A percentile compares a stretch with the other conserved stretches of the same genome.
These are phyloP conservation scores for Chondrostereum purpureum DNA, from an alignment of 1,284 basidiomycete genomes.

Conservation along the genomic window DNA sequence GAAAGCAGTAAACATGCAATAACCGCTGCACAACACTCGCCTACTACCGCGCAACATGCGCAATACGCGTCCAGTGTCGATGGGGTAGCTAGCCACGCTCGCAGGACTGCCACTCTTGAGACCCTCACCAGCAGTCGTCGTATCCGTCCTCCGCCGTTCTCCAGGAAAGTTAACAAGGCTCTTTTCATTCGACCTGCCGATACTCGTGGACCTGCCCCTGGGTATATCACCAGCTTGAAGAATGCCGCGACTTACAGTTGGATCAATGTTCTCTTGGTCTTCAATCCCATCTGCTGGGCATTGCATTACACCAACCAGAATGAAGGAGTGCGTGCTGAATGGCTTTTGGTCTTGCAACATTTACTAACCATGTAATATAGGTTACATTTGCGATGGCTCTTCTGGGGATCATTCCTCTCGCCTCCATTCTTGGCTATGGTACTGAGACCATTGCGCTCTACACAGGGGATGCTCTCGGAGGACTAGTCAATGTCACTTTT, in stretches of 20 bases:
- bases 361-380: neutral
- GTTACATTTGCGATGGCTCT: conserved; percentile 43
- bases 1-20: neutral
- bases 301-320: conserved; percentile 46
- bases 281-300: conserved; percentile 55
- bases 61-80: neutral
- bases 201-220: conserved; percentile 26
- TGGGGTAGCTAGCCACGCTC: neutral
- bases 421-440: conserved; percentile 56
- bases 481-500: conserved; percentile 56
- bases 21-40: neutral
- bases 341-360: neutral
- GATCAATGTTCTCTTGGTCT: conserved; percentile 40
- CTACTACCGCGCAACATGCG: neutral
- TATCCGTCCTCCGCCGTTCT: conserved; percentile 9
- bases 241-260: conserved; percentile 34
- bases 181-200: conserved; percentile 7
- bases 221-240: conserved; percentile 27
- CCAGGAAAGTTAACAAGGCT: conserved; percentile 4
- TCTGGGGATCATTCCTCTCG: conserved; percentile 41
- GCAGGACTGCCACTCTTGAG: neutral
- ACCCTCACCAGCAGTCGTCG: neutral
- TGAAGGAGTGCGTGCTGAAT: conserved; percentile 28
- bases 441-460: conserved; percentile 59
- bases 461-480: conserved; percentile 51